Conservation (phyloP, 805 yeast species). For the Barnettozyma sp. region DNA sequence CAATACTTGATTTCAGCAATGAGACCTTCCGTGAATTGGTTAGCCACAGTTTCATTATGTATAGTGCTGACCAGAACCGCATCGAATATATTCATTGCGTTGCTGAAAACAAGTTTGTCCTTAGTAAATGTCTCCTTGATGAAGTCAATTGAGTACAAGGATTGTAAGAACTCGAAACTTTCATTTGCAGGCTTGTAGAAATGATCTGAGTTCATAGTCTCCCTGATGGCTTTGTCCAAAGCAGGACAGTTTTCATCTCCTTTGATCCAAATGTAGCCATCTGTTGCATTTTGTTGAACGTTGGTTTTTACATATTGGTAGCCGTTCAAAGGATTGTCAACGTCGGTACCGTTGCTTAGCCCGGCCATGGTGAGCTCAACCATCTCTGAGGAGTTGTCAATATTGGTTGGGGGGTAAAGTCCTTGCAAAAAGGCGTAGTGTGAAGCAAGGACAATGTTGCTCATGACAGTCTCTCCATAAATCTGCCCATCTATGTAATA, state of each 20-base stretch:
- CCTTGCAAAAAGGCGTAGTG: conserved; percentile 42
- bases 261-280: conserved; percentile 34
- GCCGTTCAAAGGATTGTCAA: conserved; percentile 35
- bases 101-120: conserved; percentile 30
- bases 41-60: conserved; percentile 34
- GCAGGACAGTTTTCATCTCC: conserved; percentile 39
- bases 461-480: conserved; percentile 29
- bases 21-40: conserved; percentile 28
- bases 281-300: conserved; percentile 30
- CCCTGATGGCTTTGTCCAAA: conserved; percentile 28
- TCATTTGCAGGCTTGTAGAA: conserved; percentile 28
- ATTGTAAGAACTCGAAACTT: conserved; percentile 34
- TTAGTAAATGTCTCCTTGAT: conserved; percentile 20
- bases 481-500: conserved; percentile 31
- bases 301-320: conserved; percentile 40
- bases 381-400: conserved; percentile 15
- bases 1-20: conserved; percentile 29
- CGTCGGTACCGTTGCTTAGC: conserved; percentile 33
- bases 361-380: conserved; percentile 26
- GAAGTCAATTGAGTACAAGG: conserved; percentile 25
- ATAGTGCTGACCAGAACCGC: conserved; percentile 33
- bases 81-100: conserved; percentile 37
- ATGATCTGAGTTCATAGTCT: conserved; percentile 25
- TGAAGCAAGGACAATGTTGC: conserved; percentile 34
- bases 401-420: conserved; percentile 36